Evolutionary conservation across 2,329 filamentous ascomycete species (phyloP), one percentile per base, ranked within the genome.

Genomic region (Exophiala sp.): DNA sequence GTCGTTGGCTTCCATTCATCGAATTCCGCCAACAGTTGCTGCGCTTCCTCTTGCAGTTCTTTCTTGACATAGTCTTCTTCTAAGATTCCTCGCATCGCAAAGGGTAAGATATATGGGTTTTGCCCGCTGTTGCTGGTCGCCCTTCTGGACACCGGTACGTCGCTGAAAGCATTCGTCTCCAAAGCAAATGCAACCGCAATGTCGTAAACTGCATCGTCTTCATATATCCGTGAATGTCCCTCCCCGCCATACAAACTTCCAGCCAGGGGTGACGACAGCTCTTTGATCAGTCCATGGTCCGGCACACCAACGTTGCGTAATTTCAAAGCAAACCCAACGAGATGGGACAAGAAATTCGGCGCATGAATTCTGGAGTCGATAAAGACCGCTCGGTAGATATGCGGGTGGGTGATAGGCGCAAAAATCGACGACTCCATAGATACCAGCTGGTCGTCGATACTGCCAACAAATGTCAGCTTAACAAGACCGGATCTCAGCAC

Each of bases 381-480:
- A 65, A 97, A 97, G 13, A 95, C 89, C n/a, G 90, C 88, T 22
- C 93, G 83, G 66, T 89, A 95, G 51, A 97, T 91, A 66, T 96
- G 90, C 0, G 93, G 93, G 63, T 98, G 93, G 16, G 81, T 82
- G 2, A 89, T 82, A 0, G 86, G 86, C 0, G 88, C 85, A 67
- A 94, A 95, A 0, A 93, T 81, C 13, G 91, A 89, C 2, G 90
- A 96, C 81, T 96, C 91, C 64, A 98, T 74, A 2, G 90, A 91
- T 11, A 98, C 90, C 2, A 98, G 75, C 67, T 98, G 93, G 67
- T 98, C 93, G 65, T 98, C 93, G 44, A 98, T 94, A 67, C 90
- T 96, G 46, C 91, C 91, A 52, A 95, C 78, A 65, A 90, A 96
- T 0, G 89, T 86, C 42, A 97, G 80, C 34, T 88, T 81, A 11